Conservation (phyloP, 1,139 yeast genomes). For the Hemisphaericaspora xylanilytica region DNA sequence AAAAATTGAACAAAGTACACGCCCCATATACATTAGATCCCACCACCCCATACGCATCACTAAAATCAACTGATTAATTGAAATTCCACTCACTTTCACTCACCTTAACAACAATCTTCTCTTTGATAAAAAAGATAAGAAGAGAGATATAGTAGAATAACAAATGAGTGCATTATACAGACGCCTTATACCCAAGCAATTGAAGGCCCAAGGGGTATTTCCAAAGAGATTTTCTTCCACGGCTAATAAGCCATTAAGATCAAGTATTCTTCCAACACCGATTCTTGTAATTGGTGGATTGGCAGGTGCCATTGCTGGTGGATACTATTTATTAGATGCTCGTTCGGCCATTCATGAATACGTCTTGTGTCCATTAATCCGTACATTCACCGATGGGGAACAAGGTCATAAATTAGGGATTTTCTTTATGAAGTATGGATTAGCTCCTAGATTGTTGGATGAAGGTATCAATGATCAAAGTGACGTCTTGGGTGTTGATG, state of each 20-base stretch:
- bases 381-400: constrained; percentile 78
- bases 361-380: constrained; percentile 69
- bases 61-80: not conserved
- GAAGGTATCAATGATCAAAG: constrained; percentile 48
- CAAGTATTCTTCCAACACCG: constrained; percentile 31
- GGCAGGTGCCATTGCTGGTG: constrained; percentile 27
- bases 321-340: constrained; percentile 60
- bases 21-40: not conserved
- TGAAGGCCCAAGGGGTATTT: not conserved
- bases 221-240: not conserved
- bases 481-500: constrained; percentile 53
- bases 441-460: constrained; percentile 59
- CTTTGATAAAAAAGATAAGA: not conserved
- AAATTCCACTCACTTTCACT: not conserved
- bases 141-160: too few relatives aligned
- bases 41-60: not conserved
- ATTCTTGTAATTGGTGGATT: constrained; percentile 24
- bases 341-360: constrained; percentile 83
- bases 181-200: constrained; percentile 4
- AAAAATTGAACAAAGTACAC: not conserved
- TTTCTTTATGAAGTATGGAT: constrained; percentile 62
- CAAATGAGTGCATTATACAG: constrained; percentile 4
- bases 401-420: constrained; percentile 79
- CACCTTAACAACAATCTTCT: not conserved
- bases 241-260: constrained; percentile 11